Base-by-base conservation (phyloP, 1,284 basidiomycete species). In the Veloboletus limbatus region DNA sequence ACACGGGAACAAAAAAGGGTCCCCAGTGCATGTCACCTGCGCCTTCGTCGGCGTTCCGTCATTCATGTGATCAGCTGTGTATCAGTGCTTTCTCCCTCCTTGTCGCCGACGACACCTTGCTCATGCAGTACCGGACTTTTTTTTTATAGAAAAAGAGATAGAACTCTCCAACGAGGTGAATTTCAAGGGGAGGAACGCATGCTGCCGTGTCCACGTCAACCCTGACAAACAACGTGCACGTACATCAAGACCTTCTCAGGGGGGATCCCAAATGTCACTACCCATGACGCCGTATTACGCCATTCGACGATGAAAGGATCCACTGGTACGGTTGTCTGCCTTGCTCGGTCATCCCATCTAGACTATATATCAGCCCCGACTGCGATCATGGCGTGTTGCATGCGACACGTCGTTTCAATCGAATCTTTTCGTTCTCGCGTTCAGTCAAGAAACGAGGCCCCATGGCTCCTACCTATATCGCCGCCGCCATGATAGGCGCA, bases 21-120 rank as follows among this genome's bases (percentile, higher is more conserved):
- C 8, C 11, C 11, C 8, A 13, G 20, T 22, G 32, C n/a, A 35
- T 28, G 20, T 30, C 26, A 16, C 33, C 11, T 43, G 42, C 51
- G 50, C 33, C 38, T 6, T 38, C 36, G 10, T 49, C 50, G 49
- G 54, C 18, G 16, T 31, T 52, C 40, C 24, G 22, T 50, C 38
- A 18, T 22, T 31, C 27, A 37, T 31, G 31, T 44, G 21, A 16
- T 20, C 26, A 27, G 14, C 14, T 27, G 26, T n/a, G n/a, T n/a
- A n/a, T n/a, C n/a, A 14, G 26, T 13, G 26, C 11, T 10, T 27
- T 11, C 18, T n/a, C 17, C 40, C 45, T 43, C 44, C 45, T 24
- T 53, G 41, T 56, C 22, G 36, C 48, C 37, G 53, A 52, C 28
- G 13, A n/a, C 17, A 31, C 24, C 18, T 13, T 24, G 28, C 21